phyloP scores from a whole-genome alignment of 116 monocot species.

The Zostera marina region DNA sequence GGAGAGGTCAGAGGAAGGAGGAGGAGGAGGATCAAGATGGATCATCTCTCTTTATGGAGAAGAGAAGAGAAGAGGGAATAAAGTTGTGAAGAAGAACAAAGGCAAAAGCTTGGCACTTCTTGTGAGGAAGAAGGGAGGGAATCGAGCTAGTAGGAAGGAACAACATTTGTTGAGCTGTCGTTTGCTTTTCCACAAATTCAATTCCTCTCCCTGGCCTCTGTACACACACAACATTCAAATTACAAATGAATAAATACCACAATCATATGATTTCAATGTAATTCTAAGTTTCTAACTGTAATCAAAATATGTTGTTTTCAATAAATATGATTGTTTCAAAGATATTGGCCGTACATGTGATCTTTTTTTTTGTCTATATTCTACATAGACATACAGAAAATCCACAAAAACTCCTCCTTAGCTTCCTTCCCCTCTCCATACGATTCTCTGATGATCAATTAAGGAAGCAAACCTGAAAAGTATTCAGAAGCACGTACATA shows the following conservation, averaged over 20 bases:
- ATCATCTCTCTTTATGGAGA: slow-evolving; percentile 1
- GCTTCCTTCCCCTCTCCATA: too few relatives aligned
- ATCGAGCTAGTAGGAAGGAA: background rate
- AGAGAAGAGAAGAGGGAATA: slow-evolving; percentile 1
- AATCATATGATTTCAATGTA: too few relatives aligned
- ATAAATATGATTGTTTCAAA: too few relatives aligned
- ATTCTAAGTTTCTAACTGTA: too few relatives aligned
- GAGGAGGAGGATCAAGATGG: slow-evolving; percentile 1
- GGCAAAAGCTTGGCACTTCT: slow-evolving; percentile 24
- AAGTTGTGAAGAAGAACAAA: slow-evolving; percentile 28
- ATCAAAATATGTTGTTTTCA: too few relatives aligned
- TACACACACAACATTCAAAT: too few relatives aligned
- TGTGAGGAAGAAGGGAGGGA: slow-evolving; percentile 4
- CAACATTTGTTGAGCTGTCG: background rate
- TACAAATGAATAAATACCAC: background rate
- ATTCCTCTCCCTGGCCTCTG: too few relatives aligned
- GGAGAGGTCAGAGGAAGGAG: background rate
- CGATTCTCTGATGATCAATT: slow-evolving; percentile 3
- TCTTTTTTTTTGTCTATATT: background rate
- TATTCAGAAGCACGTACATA: background rate
- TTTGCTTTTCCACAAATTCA: background rate
- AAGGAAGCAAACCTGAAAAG: slow-evolving; percentile 4
- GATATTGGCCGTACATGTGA: background rate
- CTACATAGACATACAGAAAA: background rate
- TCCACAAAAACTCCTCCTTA: too few relatives aligned